Conservation (phyloP, 768 basidiomycete species). For the Suillus plorans region DNA sequence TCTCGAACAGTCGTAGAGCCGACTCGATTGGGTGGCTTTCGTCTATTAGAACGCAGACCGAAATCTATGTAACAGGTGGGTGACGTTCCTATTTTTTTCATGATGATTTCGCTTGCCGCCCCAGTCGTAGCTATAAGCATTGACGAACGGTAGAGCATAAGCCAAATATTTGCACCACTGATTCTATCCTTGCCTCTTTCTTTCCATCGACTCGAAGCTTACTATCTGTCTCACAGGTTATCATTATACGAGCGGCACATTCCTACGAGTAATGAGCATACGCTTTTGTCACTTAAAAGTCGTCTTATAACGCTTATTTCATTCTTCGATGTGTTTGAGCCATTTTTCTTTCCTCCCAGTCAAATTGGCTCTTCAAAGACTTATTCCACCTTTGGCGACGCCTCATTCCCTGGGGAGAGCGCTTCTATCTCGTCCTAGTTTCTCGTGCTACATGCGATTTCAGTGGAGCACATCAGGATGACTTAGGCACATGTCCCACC, state of each 20-base stretch:
- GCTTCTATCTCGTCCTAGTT: constrained; percentile 12
- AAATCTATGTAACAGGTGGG: constrained; percentile 26
- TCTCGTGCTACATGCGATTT: neutral
- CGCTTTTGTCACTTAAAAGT: neutral
- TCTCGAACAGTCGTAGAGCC: constrained; percentile 67
- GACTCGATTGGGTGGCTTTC: constrained; percentile 32
- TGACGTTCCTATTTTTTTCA: constrained; percentile 14
- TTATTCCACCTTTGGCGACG: constrained; percentile 17
- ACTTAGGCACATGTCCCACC: neutral
- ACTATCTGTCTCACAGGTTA: neutral
- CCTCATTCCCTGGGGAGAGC: constrained; percentile 37
- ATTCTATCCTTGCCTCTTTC: constrained; percentile 22
- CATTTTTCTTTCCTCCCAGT: constrained; percentile 20
- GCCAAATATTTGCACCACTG: constrained; percentile 72
- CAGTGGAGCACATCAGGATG: neutral
- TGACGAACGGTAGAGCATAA: constrained; percentile 70
- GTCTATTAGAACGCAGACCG: constrained; percentile 8
- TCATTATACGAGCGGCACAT: too few relatives aligned
- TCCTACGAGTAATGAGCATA: neutral
- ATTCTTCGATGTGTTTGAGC: neutral
- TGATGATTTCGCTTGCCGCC: constrained; percentile 75
- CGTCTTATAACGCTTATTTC: neutral
- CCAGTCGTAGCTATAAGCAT: constrained; percentile 64
- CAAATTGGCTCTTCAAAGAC: constrained; percentile 26
- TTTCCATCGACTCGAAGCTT: neutral